Evolutionary conservation across 108 stramenopile species (phyloP), one percentile per base, ranked within the genome.

Genomic region (Cyclostephanos tholiformis): DNA sequence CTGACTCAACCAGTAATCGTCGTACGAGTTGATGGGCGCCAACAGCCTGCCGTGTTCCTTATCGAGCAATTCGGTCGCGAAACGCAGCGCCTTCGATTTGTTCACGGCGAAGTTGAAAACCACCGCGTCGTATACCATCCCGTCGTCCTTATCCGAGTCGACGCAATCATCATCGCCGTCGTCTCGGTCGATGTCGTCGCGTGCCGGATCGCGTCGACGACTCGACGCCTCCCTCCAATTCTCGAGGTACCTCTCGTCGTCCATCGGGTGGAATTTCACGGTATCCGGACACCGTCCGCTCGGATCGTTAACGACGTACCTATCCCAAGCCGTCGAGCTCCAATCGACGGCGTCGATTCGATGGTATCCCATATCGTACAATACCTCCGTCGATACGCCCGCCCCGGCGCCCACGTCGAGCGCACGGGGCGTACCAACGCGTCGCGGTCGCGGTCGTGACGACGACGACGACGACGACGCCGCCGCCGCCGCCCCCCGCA

Each of bases 1-100:
- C 69, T 95, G 94, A 59, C 90, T 91, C 59, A 91, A 80, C 94
- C 94, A 95, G 71, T 95, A 95, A 72, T 95, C 90, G 38, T 67
- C 69, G 56, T 82, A 81, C 25, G 81, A 77, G 74, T 95, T 95
- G 56, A 91, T 76, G 5, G 94, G 94, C 38, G 94, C 94, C 8
- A 95, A 49, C 44, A 94, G 53, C 27, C 87, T 53, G 2, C 88
- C 90, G 50, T 82, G 76, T 23, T 83, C 62, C 16, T 62, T 65
- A 36, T 84, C 86, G 22, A 95, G 70, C 16, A 90, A 57, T 49
- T 86, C 72, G 35, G 65, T 56, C 11, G 87, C 86, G 73, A 91
- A 86, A 53, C 69, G 67, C 8, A 64, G 60, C 0, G 94, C 94
- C 69, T 95, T 95, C 44, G 79, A 68, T 53, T 76, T 75, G 74